These are phyloP conservation scores for Tulasnella sp. DNA, from an alignment of 768 basidiomycete species.

Conservation along the genomic window DNA sequence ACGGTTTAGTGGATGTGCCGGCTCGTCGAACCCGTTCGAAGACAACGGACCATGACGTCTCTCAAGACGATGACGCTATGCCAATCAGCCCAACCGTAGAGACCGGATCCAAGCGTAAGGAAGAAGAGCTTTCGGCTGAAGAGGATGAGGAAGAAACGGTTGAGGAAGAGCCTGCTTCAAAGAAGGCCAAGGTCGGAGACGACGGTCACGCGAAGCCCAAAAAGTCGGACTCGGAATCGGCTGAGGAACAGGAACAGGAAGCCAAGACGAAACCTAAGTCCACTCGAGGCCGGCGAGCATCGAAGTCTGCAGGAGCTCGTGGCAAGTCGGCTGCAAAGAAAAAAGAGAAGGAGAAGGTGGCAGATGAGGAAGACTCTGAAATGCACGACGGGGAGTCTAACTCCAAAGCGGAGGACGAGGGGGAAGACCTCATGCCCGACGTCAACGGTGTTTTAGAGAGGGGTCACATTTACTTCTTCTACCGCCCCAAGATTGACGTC, in stretches of 20 bases:
- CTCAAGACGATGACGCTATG: neutral
- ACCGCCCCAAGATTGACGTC: neutral
- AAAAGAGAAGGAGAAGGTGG: neutral
- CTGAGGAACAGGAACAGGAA: neutral
- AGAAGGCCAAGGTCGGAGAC: constrained; percentile 2
- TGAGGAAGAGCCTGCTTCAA: neutral
- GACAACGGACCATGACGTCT: neutral
- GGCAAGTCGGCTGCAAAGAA: neutral
- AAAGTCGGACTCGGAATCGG: neutral
- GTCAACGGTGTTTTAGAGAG: constrained; percentile 3
- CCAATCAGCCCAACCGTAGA: neutral
- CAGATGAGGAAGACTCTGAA: neutral
- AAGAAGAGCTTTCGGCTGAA: neutral
- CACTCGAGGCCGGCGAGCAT: neutral
- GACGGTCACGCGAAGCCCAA: neutral
- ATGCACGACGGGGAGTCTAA: neutral
- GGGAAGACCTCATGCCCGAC: neutral
- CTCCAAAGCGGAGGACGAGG: neutral
- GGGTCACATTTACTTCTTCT: constrained; percentile 11
- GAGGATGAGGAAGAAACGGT: neutral
- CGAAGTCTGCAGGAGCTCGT: neutral
- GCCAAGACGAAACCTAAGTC: neutral
- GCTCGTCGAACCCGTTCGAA: neutral
- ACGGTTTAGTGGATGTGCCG: neutral
- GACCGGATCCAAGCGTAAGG: neutral